Evolutionary conservation across 495 filamentous ascomycete species (phyloP).

Genomic region (Aeminium ludgeri): DNA sequence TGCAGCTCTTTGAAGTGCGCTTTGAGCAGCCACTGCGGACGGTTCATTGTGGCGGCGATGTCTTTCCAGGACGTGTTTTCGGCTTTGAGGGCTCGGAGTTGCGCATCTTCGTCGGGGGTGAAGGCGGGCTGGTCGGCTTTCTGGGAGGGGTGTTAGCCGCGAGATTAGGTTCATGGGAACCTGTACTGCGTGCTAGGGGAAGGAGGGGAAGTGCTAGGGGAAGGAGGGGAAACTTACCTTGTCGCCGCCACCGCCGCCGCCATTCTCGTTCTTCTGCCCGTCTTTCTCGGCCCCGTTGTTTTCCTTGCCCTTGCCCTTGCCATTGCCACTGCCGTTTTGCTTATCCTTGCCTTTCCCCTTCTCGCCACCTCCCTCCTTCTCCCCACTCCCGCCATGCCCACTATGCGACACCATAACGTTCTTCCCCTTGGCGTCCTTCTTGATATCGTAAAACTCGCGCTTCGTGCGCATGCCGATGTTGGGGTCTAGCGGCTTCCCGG

Average conservation of each 20-base stretch:
- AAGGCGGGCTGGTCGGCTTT: constrained; percentile 1
- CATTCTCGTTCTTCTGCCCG: constrained; percentile 7
- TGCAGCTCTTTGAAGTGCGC: constrained; percentile 10
- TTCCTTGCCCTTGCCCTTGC: constrained; percentile 1
- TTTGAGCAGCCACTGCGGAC: constrained; percentile 1
- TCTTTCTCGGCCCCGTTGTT: not conserved
- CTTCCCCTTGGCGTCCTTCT: constrained; percentile 7
- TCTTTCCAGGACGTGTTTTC: constrained; percentile 9
- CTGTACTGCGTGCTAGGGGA: no score
- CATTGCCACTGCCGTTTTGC: not conserved
- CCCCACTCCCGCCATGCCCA: not conserved
- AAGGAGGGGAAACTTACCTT: no score
- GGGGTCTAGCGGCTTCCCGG: constrained; percentile 7
- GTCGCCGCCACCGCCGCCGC: constrained; percentile 2
- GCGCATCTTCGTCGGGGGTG: constrained; percentile 12
- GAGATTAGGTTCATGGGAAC: no score
- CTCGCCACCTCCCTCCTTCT: not conserved
- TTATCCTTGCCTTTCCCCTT: not conserved
- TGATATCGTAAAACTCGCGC: constrained; percentile 11
- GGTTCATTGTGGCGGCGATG: constrained; percentile 10
- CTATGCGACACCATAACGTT: constrained; percentile 3
- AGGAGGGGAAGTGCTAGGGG: no score
- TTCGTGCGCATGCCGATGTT: constrained; percentile 2
- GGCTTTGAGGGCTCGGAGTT: constrained; percentile 12
- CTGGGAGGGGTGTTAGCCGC: no score